A percentile compares a stretch with the other conserved stretches of the same genome.
These are phyloP conservation scores for Ceratocystis destructans DNA, from an alignment of 2,329 filamentous ascomycete genomes.

Conservation along the genomic window DNA sequence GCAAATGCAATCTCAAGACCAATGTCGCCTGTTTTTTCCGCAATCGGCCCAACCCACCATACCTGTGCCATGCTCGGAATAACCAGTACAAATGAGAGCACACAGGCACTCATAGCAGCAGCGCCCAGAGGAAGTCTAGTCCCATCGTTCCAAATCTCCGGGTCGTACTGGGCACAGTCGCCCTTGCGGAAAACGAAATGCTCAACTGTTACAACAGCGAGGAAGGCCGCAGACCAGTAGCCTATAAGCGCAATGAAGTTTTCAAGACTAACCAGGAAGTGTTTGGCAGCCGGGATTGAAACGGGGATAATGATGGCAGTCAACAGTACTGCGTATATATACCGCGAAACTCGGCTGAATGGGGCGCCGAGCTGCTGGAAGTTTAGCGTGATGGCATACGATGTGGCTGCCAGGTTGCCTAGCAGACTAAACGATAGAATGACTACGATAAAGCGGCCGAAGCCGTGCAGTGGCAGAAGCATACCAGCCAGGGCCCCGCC, in stretches of 20 bases:
- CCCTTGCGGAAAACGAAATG: constrained; percentile 36
- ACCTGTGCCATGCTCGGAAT: constrained; percentile 47
- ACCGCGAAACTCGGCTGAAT: constrained; percentile 42
- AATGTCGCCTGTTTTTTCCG: constrained; percentile 46
- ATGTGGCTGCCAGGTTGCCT: constrained; percentile 45
- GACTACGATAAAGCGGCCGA: constrained; percentile 49
- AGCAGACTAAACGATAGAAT: constrained; percentile 43
- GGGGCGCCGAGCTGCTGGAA: constrained; percentile 48
- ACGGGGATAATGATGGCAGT: constrained; percentile 47
- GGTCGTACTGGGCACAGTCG: constrained; percentile 34
- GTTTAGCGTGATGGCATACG: constrained; percentile 51
- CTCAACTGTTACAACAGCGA: constrained; percentile 37
- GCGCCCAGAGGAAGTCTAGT: constrained; percentile 33
- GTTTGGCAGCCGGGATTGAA: constrained; percentile 39
- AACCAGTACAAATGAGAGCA: constrained; percentile 37
- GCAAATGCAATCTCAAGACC: constrained; percentile 51
- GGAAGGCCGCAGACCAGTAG: constrained; percentile 45
- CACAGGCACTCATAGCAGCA: constrained; percentile 34
- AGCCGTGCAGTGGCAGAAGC: constrained; percentile 42
- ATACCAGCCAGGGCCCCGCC: constrained; percentile 48
- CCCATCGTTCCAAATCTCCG: constrained; percentile 35
- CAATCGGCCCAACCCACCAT: constrained; percentile 49
- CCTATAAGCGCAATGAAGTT: constrained; percentile 45
- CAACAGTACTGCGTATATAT: constrained; percentile 43
- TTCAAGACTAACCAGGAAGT: constrained; percentile 44